Conservation (phyloP, 257 asterid genomes). For the Cordia subcordata region DNA sequence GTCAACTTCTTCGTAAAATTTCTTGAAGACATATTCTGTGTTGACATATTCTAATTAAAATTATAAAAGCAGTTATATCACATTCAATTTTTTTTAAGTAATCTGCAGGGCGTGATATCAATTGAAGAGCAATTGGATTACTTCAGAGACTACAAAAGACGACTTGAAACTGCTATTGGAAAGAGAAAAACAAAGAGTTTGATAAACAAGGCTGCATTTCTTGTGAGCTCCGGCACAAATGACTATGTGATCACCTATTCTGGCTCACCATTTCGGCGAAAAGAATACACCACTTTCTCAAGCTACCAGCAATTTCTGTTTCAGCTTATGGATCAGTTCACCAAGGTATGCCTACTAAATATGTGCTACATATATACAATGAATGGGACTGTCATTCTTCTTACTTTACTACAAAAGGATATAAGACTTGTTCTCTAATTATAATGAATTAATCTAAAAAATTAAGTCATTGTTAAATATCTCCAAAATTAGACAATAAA, state of each 20-base stretch:
- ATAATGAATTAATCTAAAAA: too few species aligned
- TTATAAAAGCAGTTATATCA: background rate
- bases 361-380: background rate
- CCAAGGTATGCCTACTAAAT: slow-evolving; percentile 33
- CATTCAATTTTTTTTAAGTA: background rate
- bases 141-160: slow-evolving; percentile 43
- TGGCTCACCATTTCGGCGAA: slow-evolving; percentile 35
- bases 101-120: slow-evolving; percentile 44
- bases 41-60: too few species aligned
- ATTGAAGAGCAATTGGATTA: slow-evolving; percentile 38
- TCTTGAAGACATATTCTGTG: too few species aligned
- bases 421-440: too few species aligned
- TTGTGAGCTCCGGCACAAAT: slow-evolving; percentile 61
- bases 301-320: slow-evolving; percentile 35
- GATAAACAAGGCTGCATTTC: slow-evolving; percentile 30
- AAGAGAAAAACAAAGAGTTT: slow-evolving; percentile 24
- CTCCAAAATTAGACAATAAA: too few species aligned
- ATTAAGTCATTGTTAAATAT: too few species aligned
- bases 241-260: slow-evolving; percentile 49
- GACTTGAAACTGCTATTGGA: slow-evolving; percentile 44
- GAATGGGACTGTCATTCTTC: too few species aligned
- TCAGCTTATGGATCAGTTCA: slow-evolving; percentile 26
- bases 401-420: too few species aligned
- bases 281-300: slow-evolving; percentile 24
- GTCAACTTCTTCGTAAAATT: background rate